Base-by-base conservation (phyloP, 139 green algal species). In the Micractinium conductrix region DNA sequence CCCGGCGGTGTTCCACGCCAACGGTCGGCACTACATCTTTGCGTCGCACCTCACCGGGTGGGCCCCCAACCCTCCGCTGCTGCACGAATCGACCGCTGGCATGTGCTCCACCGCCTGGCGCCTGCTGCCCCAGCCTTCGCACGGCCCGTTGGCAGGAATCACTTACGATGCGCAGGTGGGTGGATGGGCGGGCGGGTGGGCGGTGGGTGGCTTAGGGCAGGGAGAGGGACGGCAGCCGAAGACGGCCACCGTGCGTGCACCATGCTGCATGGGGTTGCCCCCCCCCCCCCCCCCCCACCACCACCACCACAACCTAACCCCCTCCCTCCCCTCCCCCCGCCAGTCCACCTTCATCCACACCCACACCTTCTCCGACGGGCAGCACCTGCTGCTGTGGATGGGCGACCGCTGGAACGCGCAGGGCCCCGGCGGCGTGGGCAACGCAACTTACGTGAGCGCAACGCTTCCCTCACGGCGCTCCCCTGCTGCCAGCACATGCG, bases 11-110 rank as follows among this genome's bases (percentile, higher is more conserved):
- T 83, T 83, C 42, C 62, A 43, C 24, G 26, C 44, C 19, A 19
- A 2, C 16, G 78, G 62, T 16, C 30, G 43, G 40, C 78, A 83
- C 62, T 75, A 65, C 62, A 10, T 83, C 7, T 83, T 83, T 26
- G 43, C 78, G 42, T 83, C 78, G 10, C 78, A 83, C 62, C 62
- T 83, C 26, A 83, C 78, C 10, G 78, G 78, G 10, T 83, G 78
- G 78, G 60, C 74, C 42, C 60, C 78, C 30, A 83, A 83, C 65
- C 42, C 65, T 21, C 78, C 78, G 17, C 45, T 83, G 2, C 43
- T 83, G 78, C 65, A 63, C 22, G 62, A 48, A n/a, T 83, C 78
- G 0, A 62, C 65, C 12, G 62, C 42, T 14, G 62, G 78, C 78
- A 50, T 83, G 78, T 83, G 78, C 78, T 38, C n/a, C 62, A 83